Evolutionary conservation across 805 yeast species (phyloP).

Genomic region (Wickerhamiella alocasiicola): DNA sequence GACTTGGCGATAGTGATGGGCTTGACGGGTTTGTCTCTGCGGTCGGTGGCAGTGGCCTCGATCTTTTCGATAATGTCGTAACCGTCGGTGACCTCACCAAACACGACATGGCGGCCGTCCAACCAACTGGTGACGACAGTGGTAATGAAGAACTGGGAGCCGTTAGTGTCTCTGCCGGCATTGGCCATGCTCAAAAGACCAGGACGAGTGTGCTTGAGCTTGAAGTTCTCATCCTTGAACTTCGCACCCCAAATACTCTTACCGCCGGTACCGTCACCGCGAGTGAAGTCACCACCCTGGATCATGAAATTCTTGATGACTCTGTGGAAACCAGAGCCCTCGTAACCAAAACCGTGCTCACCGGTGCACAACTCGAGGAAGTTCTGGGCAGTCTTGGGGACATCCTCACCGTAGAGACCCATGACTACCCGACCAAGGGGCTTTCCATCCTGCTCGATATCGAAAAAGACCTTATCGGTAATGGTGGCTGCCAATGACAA

Average conservation of each 20-base stretch:
- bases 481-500: slow-evolving; percentile 31
- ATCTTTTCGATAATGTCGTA: slow-evolving; percentile 66
- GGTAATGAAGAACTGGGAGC: slow-evolving; percentile 91
- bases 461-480: slow-evolving; percentile 77
- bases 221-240: slow-evolving; percentile 67
- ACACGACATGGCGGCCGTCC: slow-evolving; percentile 89
- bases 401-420: slow-evolving; percentile 78
- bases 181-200: slow-evolving; percentile 67
- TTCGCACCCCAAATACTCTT: slow-evolving; percentile 61
- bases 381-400: slow-evolving; percentile 82
- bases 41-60: slow-evolving; percentile 56
- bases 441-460: slow-evolving; percentile 67
- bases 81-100: slow-evolving; percentile 82
- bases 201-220: slow-evolving; percentile 45
- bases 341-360: slow-evolving; percentile 56
- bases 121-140: slow-evolving; percentile 87
- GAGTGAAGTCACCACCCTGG: slow-evolving; percentile 80
- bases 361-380: slow-evolving; percentile 71
- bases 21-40: slow-evolving; percentile 60
- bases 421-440: slow-evolving; percentile 68
- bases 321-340: slow-evolving; percentile 56
- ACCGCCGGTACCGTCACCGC: slow-evolving; percentile 57
- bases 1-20: slow-evolving; percentile 52
- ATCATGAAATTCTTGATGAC: slow-evolving; percentile 63
- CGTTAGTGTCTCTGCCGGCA: slow-evolving; percentile 60